A percentile compares a stretch with the other conserved stretches of the same genome.
phyloP scores from a whole-genome alignment of 768 basidiomycete genomes.

The Agrocybe pediades region DNA sequence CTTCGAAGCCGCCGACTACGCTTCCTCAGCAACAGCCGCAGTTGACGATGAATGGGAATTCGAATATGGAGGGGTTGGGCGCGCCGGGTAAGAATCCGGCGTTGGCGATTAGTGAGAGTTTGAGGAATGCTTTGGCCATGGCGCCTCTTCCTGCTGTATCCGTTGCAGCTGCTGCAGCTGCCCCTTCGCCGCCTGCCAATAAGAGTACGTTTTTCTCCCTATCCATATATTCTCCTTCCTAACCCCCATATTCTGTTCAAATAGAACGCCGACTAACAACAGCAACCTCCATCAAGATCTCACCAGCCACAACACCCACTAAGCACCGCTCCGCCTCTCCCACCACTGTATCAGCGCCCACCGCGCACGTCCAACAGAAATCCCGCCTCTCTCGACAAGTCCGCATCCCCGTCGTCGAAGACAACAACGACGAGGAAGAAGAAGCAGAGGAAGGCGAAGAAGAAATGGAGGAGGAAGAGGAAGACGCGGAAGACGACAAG shows the following conservation, averaged over 20 bases:
- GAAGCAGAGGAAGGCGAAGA: constrained; percentile 45
- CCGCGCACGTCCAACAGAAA: constrained; percentile 37
- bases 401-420: constrained; percentile 32
- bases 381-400: constrained; percentile 51
- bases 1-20: constrained; percentile 16
- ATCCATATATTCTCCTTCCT: constrained; percentile 1
- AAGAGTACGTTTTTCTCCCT: constrained; percentile 22
- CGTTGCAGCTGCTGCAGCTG: constrained; percentile 20
- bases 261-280: constrained; percentile 43
- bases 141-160: constrained; percentile 30
- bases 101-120: constrained; percentile 42
- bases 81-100: constrained; percentile 34
- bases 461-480: constrained; percentile 37
- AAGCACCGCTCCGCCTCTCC: constrained; percentile 48
- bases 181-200: constrained; percentile 23
- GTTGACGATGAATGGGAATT: too few species aligned
- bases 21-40: constrained; percentile 13
- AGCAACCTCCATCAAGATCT: constrained; percentile 43
- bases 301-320: constrained; percentile 34
- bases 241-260: too few species aligned
- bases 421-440: constrained; percentile 40
- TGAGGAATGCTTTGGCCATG: constrained; percentile 41
- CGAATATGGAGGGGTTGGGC: constrained; percentile 22
- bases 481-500: constrained; percentile 50
- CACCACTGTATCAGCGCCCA: constrained; percentile 31